Percentiles rank a stretch among this genome's conserved stretches.
These are phyloP conservation scores for Endocalyx cinctus DNA, from an alignment of 2,329 filamentous ascomycete genomes.

Conservation along the genomic window DNA sequence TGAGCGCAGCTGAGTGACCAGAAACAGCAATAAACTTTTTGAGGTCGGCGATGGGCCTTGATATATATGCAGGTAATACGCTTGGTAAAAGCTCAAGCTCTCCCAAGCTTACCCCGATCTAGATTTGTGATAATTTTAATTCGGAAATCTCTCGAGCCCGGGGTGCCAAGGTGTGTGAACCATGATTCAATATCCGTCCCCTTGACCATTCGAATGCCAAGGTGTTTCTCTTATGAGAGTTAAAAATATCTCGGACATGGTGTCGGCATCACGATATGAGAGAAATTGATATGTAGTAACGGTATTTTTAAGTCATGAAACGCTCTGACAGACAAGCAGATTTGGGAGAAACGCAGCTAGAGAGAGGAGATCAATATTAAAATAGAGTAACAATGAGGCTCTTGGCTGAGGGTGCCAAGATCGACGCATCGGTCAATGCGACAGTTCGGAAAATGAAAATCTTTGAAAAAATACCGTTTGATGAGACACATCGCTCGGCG, in stretches of 20 bases:
- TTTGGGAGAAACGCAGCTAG: conserved; percentile 11
- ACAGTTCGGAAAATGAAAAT: conserved; percentile 11
- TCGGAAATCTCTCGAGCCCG: no score
- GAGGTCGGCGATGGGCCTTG: conserved; percentile 18
- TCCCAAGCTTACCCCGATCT: no score
- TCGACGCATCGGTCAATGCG: conserved; percentile 26
- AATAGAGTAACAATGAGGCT: conserved; percentile 16
- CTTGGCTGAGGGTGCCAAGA: conserved; percentile 28
- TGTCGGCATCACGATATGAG: conserved; percentile 3
- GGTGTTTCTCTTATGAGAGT: conserved; percentile 17
- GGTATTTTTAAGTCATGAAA: conserved; percentile 14
- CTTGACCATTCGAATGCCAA: no score
- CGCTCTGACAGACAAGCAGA: conserved; percentile 4
- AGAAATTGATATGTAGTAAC: conserved; percentile 9
- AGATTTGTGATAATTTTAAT: no score
- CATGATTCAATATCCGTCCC: conserved; percentile 12
- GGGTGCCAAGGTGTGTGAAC: conserved; percentile 10
- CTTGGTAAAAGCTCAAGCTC: no score
- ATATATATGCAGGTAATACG: conserved; percentile 29
- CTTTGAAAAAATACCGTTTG: conserved; percentile 14
- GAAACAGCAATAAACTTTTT: conserved; percentile 8
- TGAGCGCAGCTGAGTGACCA: conserved; percentile 31
- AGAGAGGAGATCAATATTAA: conserved; percentile 10
- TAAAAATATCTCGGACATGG: conserved; percentile 21
- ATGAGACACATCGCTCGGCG: conserved; percentile 19